Base-by-base conservation (phyloP, 2,329 filamentous ascomycete species). In the Fusarium solani-melongenae region DNA sequence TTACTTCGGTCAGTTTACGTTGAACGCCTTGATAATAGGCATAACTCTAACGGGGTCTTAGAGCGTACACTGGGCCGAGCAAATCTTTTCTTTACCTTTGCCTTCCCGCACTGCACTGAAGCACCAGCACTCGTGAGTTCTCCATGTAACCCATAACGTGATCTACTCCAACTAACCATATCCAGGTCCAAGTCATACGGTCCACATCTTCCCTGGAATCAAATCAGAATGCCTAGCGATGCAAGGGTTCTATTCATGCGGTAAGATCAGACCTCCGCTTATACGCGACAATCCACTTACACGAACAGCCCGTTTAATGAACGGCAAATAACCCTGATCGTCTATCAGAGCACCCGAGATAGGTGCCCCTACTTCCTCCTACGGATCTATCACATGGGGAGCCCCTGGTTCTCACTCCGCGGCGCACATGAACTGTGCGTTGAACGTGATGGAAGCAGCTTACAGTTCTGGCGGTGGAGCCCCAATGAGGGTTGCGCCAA, bases 31-130 rank as follows among this genome's bases (percentile, higher is more conserved):
- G 14, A 22, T 17, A 12, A n/a, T 10, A 5, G 15, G 10, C 46
- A 44, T 34, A 64, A 38, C 66, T 58, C 57, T 73, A 63, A 73
- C 69, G 24, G 29, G 33, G 38, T 24, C 34, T 33, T 68, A 90
- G 88, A 82, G 82, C 58, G 80, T 84, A 6, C 89, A 92, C 76
- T 92, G 90, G 90, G 88, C 89, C 7, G 86, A 90, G 73, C 85
- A 88, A 44, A 89, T 92, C 27, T 91, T 92, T 71, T 87, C 87
- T 1, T 82, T 87, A 22, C 87, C 87, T 0, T 80, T 89, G 41
- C 84, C 88, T 0, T 86, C 85, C 12, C 83, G 86, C 14, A 90
- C 88, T 6, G 82, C 84, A 6, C 79, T 91, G 59, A 86, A 84
- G 72, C 82, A 86, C 56, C 71, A 82, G 14, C 79, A 77, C 58